Percentiles rank a stretch among this genome's conserved stretches.
phyloP scores from a whole-genome alignment of 768 basidiomycete genomes.

The Phlegmacium glaucopus region DNA sequence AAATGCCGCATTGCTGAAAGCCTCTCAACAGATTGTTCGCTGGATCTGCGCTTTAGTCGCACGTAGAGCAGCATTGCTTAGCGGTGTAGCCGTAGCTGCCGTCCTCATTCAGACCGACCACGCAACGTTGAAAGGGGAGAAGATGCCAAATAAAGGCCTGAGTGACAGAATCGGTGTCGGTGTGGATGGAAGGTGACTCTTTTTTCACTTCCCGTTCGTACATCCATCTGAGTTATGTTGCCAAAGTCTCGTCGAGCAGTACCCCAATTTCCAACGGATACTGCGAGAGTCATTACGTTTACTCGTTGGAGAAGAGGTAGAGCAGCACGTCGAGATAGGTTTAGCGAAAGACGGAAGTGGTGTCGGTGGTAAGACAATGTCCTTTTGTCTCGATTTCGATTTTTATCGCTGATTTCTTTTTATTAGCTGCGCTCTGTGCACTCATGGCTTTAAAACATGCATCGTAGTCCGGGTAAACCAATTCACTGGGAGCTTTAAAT shows the following conservation, averaged over 20 bases:
- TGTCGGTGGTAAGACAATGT: constrained; percentile 80
- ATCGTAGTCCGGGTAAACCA: constrained; percentile 2
- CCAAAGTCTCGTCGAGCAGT: constrained; percentile 81
- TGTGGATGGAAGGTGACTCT: constrained; percentile 82
- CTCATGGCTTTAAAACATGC: constrained; percentile 70
- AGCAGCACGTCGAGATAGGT: constrained; percentile 79
- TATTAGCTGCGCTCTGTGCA: constrained; percentile 81
- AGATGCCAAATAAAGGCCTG: constrained; percentile 26
- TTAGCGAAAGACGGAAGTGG: constrained; percentile 98
- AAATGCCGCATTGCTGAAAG: not conserved
- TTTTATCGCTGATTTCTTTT: constrained; percentile 8
- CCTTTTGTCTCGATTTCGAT: not conserved
- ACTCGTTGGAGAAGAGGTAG: constrained; percentile 78
- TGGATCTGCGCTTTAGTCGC: constrained; percentile 80
- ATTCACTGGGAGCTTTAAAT: not conserved
- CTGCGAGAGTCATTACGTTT: constrained; percentile 71
- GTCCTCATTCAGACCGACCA: constrained; percentile 79
- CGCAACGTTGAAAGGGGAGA: constrained; percentile 47
- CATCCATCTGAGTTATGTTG: not conserved
- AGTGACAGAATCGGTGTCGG: constrained; percentile 70
- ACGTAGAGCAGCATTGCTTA: constrained; percentile 76
- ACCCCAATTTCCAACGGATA: constrained; percentile 79
- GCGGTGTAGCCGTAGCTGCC: constrained; percentile 85
- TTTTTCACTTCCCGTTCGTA: not conserved
- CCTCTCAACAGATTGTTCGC: constrained; percentile 58